phyloP scores from a whole-genome alignment of 2,329 filamentous ascomycete genomes.

The Diaporthe humulicola region DNA sequence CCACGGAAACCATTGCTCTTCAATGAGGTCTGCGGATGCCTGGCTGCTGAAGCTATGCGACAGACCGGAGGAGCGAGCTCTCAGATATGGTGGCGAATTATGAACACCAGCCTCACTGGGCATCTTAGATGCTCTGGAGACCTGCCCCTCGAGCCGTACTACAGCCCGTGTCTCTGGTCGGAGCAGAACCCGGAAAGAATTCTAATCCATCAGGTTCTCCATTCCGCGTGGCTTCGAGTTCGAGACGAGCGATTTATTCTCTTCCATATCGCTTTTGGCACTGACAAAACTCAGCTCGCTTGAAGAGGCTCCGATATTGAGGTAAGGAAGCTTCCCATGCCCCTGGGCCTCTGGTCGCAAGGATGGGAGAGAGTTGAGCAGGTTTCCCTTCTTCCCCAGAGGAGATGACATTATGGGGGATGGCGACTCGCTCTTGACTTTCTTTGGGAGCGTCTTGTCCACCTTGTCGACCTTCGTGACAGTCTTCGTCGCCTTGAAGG shows the following conservation, averaged over 20 bases:
- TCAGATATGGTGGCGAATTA: neutral
- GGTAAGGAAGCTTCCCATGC: slow-evolving; percentile 37
- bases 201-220: slow-evolving; percentile 53
- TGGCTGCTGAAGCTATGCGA: slow-evolving; percentile 14
- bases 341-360: slow-evolving; percentile 46
- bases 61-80: neutral
- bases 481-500: slow-evolving; percentile 61
- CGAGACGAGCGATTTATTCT: slow-evolving; percentile 56
- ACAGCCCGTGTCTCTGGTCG: neutral
- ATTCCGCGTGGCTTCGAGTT: slow-evolving; percentile 57
- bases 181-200: slow-evolving; percentile 1
- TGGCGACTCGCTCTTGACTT: slow-evolving; percentile 42
- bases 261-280: slow-evolving; percentile 41
- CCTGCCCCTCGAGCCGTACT: neutral
- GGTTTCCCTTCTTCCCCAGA: slow-evolving; percentile 39
- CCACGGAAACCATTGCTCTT: slow-evolving; percentile 15
- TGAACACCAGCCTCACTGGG: neutral
- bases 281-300: slow-evolving; percentile 40
- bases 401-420: slow-evolving; percentile 45
- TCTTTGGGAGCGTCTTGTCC: slow-evolving; percentile 42
- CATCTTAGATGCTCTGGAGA: neutral
- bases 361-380: slow-evolving; percentile 41
- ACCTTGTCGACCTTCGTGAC: slow-evolving; percentile 43
- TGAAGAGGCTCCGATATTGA: slow-evolving; percentile 32
- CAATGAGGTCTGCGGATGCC: slow-evolving; percentile 10